phyloP scores from a whole-genome alignment of 2,329 filamentous ascomycete genomes.

The Aspergillus persii region DNA sequence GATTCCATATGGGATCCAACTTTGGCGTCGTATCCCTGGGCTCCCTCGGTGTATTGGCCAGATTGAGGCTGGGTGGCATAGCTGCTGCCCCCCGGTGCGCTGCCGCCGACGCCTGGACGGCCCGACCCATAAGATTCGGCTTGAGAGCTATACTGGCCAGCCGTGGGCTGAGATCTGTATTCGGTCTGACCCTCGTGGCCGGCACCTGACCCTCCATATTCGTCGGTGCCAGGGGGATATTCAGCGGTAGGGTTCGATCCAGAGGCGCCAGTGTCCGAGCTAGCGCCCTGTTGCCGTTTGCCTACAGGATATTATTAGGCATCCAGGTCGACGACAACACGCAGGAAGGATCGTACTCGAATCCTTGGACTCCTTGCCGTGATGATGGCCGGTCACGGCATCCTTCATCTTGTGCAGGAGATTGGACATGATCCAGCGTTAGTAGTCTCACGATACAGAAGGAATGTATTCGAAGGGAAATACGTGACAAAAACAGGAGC shows the following conservation, averaged over 20 bases:
- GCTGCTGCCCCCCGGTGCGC: constrained; percentile 12
- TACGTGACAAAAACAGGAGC: not conserved
- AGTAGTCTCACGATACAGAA: not conserved
- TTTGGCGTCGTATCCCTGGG: constrained; percentile 8
- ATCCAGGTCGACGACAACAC: not conserved
- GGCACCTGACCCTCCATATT: not conserved
- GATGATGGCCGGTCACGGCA: constrained; percentile 35
- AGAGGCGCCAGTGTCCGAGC: constrained; percentile 39
- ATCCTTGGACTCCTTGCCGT: constrained; percentile 17
- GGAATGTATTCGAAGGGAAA: not conserved
- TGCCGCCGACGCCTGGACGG: constrained; percentile 3
- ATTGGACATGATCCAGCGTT: constrained; percentile 39
- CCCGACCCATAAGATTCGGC: too few species aligned
- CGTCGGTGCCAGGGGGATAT: not conserved
- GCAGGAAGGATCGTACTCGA: not conserved
- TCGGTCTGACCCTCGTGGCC: constrained; percentile 12
- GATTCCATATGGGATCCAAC: constrained; percentile 13
- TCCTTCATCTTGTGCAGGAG: constrained; percentile 51
- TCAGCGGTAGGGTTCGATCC: constrained; percentile 25
- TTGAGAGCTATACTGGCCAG: constrained; percentile 4
- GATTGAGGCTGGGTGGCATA: constrained; percentile 5
- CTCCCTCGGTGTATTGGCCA: not conserved
- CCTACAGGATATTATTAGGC: not conserved
- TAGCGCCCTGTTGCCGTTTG: not conserved
- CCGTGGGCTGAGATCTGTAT: constrained; percentile 32